These are phyloP conservation scores for Fusarium brachygibbosum DNA, from an alignment of 2,329 filamentous ascomycete species.

Conservation along the genomic window DNA sequence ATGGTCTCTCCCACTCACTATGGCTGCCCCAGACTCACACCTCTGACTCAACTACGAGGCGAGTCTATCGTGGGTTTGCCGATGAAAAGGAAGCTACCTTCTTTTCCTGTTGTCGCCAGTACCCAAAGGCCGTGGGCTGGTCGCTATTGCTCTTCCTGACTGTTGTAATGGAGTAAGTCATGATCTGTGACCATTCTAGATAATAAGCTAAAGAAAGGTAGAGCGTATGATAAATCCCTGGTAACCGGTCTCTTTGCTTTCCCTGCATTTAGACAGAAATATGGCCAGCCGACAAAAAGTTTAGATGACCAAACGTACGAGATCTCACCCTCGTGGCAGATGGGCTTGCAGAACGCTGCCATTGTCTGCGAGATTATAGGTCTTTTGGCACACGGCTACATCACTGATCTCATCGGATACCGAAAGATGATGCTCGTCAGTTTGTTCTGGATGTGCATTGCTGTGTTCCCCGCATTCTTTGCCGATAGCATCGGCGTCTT, in stretches of 20 bases:
- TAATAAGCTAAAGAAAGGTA: constrained; percentile 10
- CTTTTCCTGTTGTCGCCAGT: constrained; percentile 37
- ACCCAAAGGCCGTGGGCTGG: constrained; percentile 47
- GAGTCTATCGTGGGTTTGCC: constrained; percentile 36
- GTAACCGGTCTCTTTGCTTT: constrained; percentile 43
- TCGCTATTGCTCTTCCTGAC: constrained; percentile 45
- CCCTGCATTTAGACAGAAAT: constrained; percentile 45
- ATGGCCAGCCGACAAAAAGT: constrained; percentile 5
- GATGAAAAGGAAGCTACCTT: constrained; percentile 41
- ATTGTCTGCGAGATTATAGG: constrained; percentile 52
- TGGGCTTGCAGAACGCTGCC: constrained; percentile 43
- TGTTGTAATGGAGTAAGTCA: constrained; percentile 45
- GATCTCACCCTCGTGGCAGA: constrained; percentile 50
- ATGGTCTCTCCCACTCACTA: constrained; percentile 24
- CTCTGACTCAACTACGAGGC: constrained; percentile 35
- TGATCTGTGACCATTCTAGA: background rate
- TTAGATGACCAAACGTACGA: constrained; percentile 52
- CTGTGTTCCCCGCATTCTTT: constrained; percentile 58
- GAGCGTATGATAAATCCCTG: constrained; percentile 44
- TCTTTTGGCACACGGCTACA: constrained; percentile 57
- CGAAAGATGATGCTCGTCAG: constrained; percentile 56
- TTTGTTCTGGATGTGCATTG: constrained; percentile 53
- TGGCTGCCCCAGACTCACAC: constrained; percentile 35
- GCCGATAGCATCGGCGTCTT: constrained; percentile 52
- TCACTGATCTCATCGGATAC: constrained; percentile 56